These are phyloP conservation scores for Dendrobium huoshanense DNA, from an alignment of 106 monocot genomes.

Conservation along the genomic window DNA sequence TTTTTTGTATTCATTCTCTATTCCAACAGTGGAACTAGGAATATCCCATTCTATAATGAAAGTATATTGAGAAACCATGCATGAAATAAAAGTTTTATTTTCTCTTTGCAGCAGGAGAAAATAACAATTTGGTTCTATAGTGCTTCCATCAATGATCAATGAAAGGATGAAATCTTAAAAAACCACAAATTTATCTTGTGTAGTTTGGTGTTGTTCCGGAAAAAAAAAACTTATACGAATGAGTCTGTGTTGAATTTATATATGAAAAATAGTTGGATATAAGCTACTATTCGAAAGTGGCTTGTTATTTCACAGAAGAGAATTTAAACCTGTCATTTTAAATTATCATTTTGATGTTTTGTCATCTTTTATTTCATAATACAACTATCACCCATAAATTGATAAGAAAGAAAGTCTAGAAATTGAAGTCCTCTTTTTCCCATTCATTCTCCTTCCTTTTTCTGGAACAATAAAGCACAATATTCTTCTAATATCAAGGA, in stretches of 20 bases:
- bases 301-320: neutral
- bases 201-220: neutral
- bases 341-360: neutral
- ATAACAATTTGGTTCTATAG: neutral
- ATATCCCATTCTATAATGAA: neutral
- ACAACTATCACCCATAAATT: neutral
- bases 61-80: neutral
- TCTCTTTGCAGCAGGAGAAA: neutral
- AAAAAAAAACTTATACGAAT: neutral
- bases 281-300: neutral
- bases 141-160: neutral
- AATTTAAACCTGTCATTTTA: neutral
- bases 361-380: neutral
- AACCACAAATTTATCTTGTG: neutral
- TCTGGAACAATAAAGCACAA: neutral
- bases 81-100: neutral
- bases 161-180: neutral
- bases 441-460: neutral
- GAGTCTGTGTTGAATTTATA: neutral
- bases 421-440: neutral
- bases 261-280: neutral
- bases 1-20: neutral
- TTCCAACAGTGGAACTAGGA: neutral
- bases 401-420: neutral
- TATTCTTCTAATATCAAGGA: neutral